Conservation (phyloP, 1,139 yeast genomes). For the Geotrichum klebahnii region DNA sequence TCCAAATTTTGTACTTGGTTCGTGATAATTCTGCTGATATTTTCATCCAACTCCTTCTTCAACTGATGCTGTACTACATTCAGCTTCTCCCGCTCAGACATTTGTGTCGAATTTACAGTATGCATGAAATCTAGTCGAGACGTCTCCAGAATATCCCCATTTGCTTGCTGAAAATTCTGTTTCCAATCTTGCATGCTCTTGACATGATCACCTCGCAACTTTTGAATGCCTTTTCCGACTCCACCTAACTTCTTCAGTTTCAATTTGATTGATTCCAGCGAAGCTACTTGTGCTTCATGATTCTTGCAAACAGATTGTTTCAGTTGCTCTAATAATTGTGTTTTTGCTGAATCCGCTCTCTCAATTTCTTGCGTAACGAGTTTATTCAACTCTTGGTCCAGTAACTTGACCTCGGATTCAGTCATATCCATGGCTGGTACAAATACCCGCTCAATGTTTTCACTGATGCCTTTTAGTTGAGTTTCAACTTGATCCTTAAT, state of each 20-base stretch:
- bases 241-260: background rate
- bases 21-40: background rate
- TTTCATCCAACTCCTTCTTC: background rate
- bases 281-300: background rate
- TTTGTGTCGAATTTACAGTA: background rate
- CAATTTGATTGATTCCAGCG: background rate
- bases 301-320: background rate
- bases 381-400: background rate
- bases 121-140: background rate
- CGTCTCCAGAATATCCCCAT: background rate
- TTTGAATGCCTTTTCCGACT: background rate
- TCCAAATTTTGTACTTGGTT: background rate
- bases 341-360: background rate
- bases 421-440: background rate
- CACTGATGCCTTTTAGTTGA: background rate
- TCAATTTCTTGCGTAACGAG: slow-evolving; percentile 1
- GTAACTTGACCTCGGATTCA: background rate
- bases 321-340: background rate
- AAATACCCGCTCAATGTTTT: background rate
- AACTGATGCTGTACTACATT: background rate
- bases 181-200: background rate
- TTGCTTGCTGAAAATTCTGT: background rate
- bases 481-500: background rate
- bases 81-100: background rate
- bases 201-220: background rate